Evolutionary conservation across 1,284 basidiomycete genomes (phyloP), one percentile per base, ranked within the genome.

Genomic region (Ganoderma boninense): DNA sequence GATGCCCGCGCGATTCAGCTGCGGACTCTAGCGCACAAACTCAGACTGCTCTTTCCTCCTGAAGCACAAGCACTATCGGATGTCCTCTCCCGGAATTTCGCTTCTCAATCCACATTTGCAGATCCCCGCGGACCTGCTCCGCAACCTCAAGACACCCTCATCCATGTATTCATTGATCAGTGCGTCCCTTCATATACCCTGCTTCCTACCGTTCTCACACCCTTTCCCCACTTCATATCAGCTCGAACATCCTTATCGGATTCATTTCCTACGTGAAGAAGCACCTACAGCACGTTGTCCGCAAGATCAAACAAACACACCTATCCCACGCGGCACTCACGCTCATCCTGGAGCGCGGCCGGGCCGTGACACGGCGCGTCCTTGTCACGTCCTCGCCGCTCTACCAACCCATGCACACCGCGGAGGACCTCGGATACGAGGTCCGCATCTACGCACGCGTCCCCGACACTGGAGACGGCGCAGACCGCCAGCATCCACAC

Each of bases 141-240:
- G 18, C 76, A 76, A 49, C 76, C 83, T 35, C 84, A 84, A 54
- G 90, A 93, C 75, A 87, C 88, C 14, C 79, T 91, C 72, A 88
- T 94, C 59, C 94, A 97, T 81, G 88, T 96, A 74, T 96, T 96
- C 80, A 87, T 97, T 72, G 95, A 97, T 80, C 93, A 96, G 93
- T 95, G 76, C 60, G 76, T 81, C 43, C 20, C 65, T 61, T 64
- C 29, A 68, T 73, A 69, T 65, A 56, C 70, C 59, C 63, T 68
- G 10, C 64, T 29, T 64, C 43, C 49, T 23, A 49, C 13, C 62
- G 35, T 54, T 62, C 49, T 60, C 44, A 65, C 49, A 14, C 59
- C 64, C 38, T 54, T 67, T 13, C 69, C 32, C 66, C 65, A 62
- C 64, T 67, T 68, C 66, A 62, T 26, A 62, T 23, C 73, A 95